phyloP scores from a whole-genome alignment of 345 rosid genomes.

The Carallia brachiata region DNA sequence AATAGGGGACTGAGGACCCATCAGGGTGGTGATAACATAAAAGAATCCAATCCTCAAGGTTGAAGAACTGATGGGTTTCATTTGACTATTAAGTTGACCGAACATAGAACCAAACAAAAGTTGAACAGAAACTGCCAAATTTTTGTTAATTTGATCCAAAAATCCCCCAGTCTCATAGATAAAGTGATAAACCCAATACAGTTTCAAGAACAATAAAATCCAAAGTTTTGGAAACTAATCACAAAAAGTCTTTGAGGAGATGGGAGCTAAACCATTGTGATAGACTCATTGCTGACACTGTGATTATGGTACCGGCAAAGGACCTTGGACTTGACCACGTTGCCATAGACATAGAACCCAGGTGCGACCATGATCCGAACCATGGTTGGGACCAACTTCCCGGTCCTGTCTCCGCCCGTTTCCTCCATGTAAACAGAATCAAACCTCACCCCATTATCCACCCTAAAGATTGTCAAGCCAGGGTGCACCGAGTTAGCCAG shows the following conservation, averaged over 20 bases:
- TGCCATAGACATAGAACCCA: slow-evolving; percentile 81
- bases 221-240: slow-evolving; percentile 11
- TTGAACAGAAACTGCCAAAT: slow-evolving; percentile 30
- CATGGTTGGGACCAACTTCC: slow-evolving; percentile 44
- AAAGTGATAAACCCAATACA: background rate
- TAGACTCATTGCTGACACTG: slow-evolving; percentile 7
- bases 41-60: slow-evolving; percentile 11
- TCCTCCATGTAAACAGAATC: slow-evolving; percentile 88
- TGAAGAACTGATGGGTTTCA: background rate
- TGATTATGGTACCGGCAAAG: slow-evolving; percentile 60
- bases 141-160: slow-evolving; percentile 25
- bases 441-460: slow-evolving; percentile 56
- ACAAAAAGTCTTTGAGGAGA: slow-evolving; percentile 20
- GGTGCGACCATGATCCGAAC: slow-evolving; percentile 86
- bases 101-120: slow-evolving; percentile 20
- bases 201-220: background rate
- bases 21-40: background rate
- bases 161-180: slow-evolving; percentile 3
- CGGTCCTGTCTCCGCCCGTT: slow-evolving; percentile 58
- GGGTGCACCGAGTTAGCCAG: slow-evolving; percentile 95
- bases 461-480: slow-evolving; percentile 63
- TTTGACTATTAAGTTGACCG: slow-evolving; percentile 8
- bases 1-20: background rate
- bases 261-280: slow-evolving; percentile 24
- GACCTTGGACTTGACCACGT: slow-evolving; percentile 86